phyloP scores from a whole-genome alignment of 176 grass and related monocot genomes.

The bread wheat (Triticum aestivum) region DNA sequence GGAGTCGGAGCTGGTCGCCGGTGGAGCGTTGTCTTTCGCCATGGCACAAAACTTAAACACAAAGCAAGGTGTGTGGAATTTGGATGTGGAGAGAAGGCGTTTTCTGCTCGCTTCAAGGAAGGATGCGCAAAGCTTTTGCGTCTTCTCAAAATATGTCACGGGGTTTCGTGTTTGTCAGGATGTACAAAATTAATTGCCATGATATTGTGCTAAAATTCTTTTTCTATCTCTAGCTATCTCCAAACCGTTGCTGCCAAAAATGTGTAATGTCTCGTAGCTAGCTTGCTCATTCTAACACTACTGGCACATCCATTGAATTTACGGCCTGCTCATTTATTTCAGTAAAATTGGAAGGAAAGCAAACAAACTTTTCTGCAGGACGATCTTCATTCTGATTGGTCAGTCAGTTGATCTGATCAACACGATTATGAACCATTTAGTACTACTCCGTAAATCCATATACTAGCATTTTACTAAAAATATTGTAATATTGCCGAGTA shows the following conservation, averaged over 20 bases:
- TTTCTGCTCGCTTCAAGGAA: not conserved
- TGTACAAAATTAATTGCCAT: not conserved
- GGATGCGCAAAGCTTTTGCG: not conserved
- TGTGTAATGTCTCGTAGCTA: slow-evolving; percentile 10
- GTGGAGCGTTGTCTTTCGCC: not conserved
- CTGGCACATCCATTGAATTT: not conserved
- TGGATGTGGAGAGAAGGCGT: not conserved
- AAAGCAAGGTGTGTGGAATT: not conserved
- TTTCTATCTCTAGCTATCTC: not conserved
- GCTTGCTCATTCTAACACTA: not conserved
- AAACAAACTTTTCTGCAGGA: not conserved
- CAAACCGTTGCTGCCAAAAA: not conserved
- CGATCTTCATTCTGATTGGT: not conserved
- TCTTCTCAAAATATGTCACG: not conserved
- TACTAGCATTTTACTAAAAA: not conserved
- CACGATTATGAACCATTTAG: not conserved
- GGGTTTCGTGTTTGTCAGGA: not conserved
- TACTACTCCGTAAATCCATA: not conserved
- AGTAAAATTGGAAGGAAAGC: not conserved
- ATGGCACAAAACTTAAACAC: not conserved
- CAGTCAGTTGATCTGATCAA: not conserved
- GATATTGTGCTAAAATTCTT: not conserved
- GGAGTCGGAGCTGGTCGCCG: not conserved
- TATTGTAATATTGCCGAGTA: not conserved
- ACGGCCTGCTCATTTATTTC: not conserved